phyloP scores from a whole-genome alignment of 441 rosid genomes.

The Pelargonium fulgidum region DNA sequence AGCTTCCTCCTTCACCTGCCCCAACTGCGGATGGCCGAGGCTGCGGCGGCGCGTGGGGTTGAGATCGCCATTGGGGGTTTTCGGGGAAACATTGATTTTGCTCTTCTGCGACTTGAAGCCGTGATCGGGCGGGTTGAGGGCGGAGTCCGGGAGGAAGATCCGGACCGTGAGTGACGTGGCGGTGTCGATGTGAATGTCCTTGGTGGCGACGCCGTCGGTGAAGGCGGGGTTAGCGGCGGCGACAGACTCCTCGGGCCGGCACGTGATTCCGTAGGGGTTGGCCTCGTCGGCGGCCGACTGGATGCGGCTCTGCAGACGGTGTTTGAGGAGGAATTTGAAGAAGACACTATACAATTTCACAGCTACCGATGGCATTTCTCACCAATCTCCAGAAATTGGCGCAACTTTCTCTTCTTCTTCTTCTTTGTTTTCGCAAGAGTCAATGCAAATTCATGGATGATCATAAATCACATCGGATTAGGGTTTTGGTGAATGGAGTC shows the following conservation, averaged over 20 bases:
- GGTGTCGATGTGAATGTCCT: slow-evolving; percentile 90
- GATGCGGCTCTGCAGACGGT: slow-evolving; percentile 75
- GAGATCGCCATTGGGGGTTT: slow-evolving; percentile 21
- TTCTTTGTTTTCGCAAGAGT: too few species aligned
- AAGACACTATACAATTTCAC: slow-evolving; percentile 86
- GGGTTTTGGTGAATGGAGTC: background rate
- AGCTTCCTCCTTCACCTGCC: slow-evolving; percentile 28
- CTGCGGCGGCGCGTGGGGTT: slow-evolving; percentile 26
- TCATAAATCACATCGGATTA: background rate
- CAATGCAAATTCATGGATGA: background rate
- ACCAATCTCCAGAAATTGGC: too few species aligned
- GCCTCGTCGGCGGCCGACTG: slow-evolving; percentile 40
- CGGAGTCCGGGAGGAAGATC: slow-evolving; percentile 81
- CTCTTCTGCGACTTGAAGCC: slow-evolving; percentile 23
- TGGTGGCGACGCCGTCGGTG: slow-evolving; percentile 88
- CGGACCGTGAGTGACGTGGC: slow-evolving; percentile 67
- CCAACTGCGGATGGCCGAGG: slow-evolving; percentile 23
- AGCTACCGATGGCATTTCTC: slow-evolving; percentile 79
- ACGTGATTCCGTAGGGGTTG: slow-evolving; percentile 54
- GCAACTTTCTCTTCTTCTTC: too few species aligned
- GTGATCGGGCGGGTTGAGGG: slow-evolving; percentile 54
- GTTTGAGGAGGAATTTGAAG: slow-evolving; percentile 85
- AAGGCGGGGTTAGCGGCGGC: slow-evolving; percentile 68
- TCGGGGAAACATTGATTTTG: slow-evolving; percentile 19
- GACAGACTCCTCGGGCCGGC: slow-evolving; percentile 83